Conservation (phyloP, 2,329 filamentous ascomycete species). For the Cladorrhinum sp. region DNA sequence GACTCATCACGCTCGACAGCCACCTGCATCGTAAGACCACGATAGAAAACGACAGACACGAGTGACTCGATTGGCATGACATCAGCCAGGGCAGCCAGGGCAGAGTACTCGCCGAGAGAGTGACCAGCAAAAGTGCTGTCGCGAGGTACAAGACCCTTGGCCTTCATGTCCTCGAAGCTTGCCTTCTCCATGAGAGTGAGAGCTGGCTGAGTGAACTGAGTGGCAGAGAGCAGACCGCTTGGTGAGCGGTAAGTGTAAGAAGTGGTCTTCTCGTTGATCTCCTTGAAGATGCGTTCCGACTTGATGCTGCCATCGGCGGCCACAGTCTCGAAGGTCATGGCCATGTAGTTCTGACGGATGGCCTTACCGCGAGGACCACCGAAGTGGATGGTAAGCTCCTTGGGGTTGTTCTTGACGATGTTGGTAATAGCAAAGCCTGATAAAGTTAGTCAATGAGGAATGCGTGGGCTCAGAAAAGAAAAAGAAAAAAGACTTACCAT, state of each 20-base stretch:
- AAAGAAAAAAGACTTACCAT: constrained; percentile 59
- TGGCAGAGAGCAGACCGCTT: constrained; percentile 90
- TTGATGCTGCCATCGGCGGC: constrained; percentile 88
- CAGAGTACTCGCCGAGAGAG: constrained; percentile 97
- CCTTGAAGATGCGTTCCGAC: constrained; percentile 99
- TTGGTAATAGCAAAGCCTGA: constrained; percentile 92
- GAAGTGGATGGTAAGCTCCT: constrained; percentile 97
- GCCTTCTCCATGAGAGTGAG: constrained; percentile 99
- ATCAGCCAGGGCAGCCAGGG: constrained; percentile 90
- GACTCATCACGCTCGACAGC: constrained; percentile 92
- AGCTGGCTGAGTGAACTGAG: constrained; percentile 97
- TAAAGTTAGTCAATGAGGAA: constrained; percentile 18
- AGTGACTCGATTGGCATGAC: constrained; percentile 99
- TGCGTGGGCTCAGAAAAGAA: neutral
- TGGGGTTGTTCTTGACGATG: constrained; percentile 99
- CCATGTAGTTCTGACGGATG: constrained; percentile 98
- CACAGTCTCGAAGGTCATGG: constrained; percentile 99
- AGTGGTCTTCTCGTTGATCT: constrained; percentile 85
- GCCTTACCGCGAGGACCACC: constrained; percentile 95
- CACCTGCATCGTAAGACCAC: constrained; percentile 98
- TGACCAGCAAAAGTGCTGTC: constrained; percentile 98
- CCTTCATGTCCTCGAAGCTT: constrained; percentile 97
- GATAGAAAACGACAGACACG: constrained; percentile 98
- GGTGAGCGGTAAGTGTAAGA: constrained; percentile 98
- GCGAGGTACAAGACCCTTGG: constrained; percentile 90